These are phyloP conservation scores for Termitomyces sp. DNA, from an alignment of 768 basidiomycete genomes.

Conservation along the genomic window DNA sequence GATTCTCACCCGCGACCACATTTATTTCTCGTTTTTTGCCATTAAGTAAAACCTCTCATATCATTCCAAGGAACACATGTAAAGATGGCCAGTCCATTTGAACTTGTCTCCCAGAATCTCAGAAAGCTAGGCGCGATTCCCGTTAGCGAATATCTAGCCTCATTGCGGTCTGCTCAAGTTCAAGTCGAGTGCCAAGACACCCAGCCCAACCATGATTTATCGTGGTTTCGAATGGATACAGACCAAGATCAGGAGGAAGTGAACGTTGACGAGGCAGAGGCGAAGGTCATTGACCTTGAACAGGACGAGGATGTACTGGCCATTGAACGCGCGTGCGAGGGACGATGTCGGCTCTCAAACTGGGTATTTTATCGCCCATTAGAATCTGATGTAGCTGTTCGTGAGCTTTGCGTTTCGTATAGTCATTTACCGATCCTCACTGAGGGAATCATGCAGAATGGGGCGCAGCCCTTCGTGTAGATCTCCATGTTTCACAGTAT, in stretches of 20 bases:
- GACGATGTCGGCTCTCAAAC: neutral
- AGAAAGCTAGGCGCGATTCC: neutral
- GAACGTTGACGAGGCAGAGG: neutral
- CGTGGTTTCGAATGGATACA: neutral
- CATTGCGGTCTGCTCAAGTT: neutral
- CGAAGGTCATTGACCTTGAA: neutral
- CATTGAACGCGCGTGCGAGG: constrained; percentile 1
- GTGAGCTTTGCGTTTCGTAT: neutral
- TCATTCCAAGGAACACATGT: neutral
- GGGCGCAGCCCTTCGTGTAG: neutral
- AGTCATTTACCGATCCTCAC: neutral
- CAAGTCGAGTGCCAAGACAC: neutral
- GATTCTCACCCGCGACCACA: neutral
- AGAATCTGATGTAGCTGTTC: neutral
- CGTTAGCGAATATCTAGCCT: neutral
- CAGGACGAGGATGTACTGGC: neutral
- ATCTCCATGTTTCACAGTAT: neutral
- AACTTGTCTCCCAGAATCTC: neutral
- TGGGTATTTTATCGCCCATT: neutral
- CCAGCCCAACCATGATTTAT: neutral
- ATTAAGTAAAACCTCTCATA: neutral
- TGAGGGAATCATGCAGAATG: neutral
- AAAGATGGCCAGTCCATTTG: neutral
- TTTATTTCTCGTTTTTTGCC: neutral
- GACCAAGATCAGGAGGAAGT: neutral